Evolutionary conservation across 768 basidiomycete species (phyloP).

Genomic region (Lentinula sp.): DNA sequence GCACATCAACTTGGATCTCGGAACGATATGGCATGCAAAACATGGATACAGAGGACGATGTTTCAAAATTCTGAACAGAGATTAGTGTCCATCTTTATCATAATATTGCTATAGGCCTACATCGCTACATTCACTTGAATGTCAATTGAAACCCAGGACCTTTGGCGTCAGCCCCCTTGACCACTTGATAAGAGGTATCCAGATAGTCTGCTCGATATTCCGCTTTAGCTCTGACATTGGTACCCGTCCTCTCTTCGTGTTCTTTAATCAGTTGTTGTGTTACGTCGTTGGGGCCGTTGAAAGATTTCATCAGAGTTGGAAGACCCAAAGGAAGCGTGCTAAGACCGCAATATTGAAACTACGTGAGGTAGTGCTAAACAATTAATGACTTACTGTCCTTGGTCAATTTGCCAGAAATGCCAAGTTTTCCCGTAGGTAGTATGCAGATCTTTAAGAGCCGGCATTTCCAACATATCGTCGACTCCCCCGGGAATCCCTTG

Average conservation of each 20-base stretch:
- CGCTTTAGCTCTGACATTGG: not conserved
- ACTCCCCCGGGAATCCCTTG: not conserved
- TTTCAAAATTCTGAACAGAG: too few relatives aligned
- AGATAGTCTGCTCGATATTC: not conserved
- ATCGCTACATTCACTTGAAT: not conserved
- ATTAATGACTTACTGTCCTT: not conserved
- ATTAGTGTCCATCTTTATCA: too few relatives aligned
- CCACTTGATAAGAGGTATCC: not conserved
- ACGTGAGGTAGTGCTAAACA: too few relatives aligned
- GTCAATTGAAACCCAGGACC: slow-evolving; percentile 2
- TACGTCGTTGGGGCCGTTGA: slow-evolving; percentile 1
- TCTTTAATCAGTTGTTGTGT: not conserved
- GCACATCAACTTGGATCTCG: too few relatives aligned
- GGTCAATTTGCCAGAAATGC: slow-evolving; percentile 4
- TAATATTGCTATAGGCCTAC: not conserved
- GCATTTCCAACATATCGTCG: not conserved
- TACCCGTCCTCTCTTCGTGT: not conserved
- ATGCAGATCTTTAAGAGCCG: slow-evolving; percentile 2
- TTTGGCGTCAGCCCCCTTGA: slow-evolving; percentile 1
- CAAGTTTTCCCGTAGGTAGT: slow-evolving; percentile 6
- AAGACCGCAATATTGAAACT: not conserved
- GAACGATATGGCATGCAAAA: too few relatives aligned
- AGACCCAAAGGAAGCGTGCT: slow-evolving; percentile 1
- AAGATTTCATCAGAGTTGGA: slow-evolving; percentile 2
- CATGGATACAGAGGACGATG: too few relatives aligned